Base-by-base conservation (phyloP, 1,139 yeast genomes). In the Candida labiduridarum region DNA sequence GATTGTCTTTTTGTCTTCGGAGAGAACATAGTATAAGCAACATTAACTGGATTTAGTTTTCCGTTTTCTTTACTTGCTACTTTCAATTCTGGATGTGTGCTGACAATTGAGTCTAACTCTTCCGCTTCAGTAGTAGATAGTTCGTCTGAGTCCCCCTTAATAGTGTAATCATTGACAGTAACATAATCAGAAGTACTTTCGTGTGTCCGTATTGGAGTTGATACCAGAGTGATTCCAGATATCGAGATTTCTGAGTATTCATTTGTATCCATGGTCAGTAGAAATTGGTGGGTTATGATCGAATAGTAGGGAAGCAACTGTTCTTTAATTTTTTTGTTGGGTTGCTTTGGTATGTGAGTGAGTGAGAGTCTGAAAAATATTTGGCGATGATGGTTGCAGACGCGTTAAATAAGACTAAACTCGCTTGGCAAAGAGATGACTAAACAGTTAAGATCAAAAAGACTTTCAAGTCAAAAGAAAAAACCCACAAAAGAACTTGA, bases 21-120 rank as follows among this genome's bases (percentile, higher is more conserved):
- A 25, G 82, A 78, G 56, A 80, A 75, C 25, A 74, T 60, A 15
- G 78, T 75, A 46, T 71, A 68, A 0, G 80, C 76, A 12, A 71
- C 72, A 53, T 72, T 74, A 2, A 74, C 69, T 0, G 80, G 74
- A 52, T 76, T 75, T 30, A 71, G 45, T 33, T 49, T 47, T 1
- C 71, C 73, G 36, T 63, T 59, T 12, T 56, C 52, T 16, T 65
- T 59, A n/a, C 50, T 44, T 1, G 75, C 74, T n/a, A 63, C 53
- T 6, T 66, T 60, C 45, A 72, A 56, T 36, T 69, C 73, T 1
- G 76, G 78, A 49, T 66, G 71, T n/a, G 62, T 60, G 38, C 62
- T 61, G 33, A 68, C 50, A 18, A 68, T 45, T 14, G 57, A 58
- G 38, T 58, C 61, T 15, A 49, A 36, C 35, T 45, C 52, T 25